Conservation (phyloP, 75 land plant genomes). For the Sequoiadendron giganteum region DNA sequence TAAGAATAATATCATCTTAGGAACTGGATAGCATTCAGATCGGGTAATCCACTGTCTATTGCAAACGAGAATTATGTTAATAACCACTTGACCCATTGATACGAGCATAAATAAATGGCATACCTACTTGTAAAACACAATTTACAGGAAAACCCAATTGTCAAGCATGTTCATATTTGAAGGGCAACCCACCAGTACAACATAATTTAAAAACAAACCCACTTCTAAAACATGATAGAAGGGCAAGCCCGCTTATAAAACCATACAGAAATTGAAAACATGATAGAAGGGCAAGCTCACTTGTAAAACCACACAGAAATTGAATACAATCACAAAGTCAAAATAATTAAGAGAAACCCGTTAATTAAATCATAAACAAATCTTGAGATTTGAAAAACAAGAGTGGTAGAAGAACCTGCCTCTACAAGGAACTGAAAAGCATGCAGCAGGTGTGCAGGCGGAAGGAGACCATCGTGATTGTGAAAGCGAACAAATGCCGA, state of each 20-base stretch:
- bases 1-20: background rate
- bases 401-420: slow-evolving; percentile 18
- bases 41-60: too few species aligned
- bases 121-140: background rate
- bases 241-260: too few species aligned
- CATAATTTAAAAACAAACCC: too few species aligned
- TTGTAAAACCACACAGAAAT: background rate
- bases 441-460: slow-evolving; percentile 19
- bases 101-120: background rate
- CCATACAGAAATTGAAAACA: too few species aligned
- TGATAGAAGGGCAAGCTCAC: too few species aligned
- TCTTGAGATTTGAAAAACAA: background rate
- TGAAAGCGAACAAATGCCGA: slow-evolving; percentile 40
- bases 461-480: slow-evolving; percentile 12
- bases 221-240: too few species aligned
- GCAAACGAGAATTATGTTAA: background rate
- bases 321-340: background rate
- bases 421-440: slow-evolving; percentile 36
- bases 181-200: too few species aligned
- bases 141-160: background rate
- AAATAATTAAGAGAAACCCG: background rate
- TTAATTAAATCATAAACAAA: background rate
- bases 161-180: background rate
- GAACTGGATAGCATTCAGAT: background rate
- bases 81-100: background rate